These are phyloP conservation scores for Morella rubra DNA, from an alignment of 306 rosid genomes.

Conservation along the genomic window DNA sequence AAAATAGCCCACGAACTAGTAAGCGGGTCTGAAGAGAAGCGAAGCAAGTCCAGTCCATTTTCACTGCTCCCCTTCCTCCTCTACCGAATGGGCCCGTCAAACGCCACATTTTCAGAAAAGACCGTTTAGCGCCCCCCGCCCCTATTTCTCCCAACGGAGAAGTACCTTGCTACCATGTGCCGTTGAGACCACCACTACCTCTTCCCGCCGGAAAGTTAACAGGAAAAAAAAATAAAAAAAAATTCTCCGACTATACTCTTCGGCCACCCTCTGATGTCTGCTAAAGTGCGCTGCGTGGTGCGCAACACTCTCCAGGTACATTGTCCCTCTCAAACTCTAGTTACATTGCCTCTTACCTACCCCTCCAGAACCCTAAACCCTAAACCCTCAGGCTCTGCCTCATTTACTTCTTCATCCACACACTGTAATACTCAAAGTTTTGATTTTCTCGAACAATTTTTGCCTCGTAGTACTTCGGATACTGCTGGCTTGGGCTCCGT, in stretches of 20 bases:
- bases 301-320: constrained; percentile 32
- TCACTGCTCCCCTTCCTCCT: not conserved
- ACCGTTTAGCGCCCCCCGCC: too few relatives aligned
- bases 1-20: too few relatives aligned
- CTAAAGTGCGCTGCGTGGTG: constrained; percentile 31
- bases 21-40: too few relatives aligned
- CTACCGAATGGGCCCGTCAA: not conserved
- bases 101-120: not conserved
- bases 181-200: not conserved
- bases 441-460: constrained; percentile 57
- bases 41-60: not conserved
- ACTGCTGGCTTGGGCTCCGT: constrained; percentile 34
- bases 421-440: constrained; percentile 8
- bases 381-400: constrained; percentile 16
- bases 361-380: constrained; percentile 20
- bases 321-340: constrained; percentile 13
- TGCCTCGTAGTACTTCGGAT: constrained; percentile 39
- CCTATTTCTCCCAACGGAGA: not conserved
- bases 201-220: not conserved
- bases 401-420: constrained; percentile 12
- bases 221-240: not conserved
- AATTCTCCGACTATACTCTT: not conserved
- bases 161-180: not conserved
- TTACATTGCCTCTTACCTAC: constrained; percentile 2
- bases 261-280: constrained; percentile 51